phyloP scores from a whole-genome alignment of 2,329 filamentous ascomycete genomes.

The Neofusicoccum sp. region DNA sequence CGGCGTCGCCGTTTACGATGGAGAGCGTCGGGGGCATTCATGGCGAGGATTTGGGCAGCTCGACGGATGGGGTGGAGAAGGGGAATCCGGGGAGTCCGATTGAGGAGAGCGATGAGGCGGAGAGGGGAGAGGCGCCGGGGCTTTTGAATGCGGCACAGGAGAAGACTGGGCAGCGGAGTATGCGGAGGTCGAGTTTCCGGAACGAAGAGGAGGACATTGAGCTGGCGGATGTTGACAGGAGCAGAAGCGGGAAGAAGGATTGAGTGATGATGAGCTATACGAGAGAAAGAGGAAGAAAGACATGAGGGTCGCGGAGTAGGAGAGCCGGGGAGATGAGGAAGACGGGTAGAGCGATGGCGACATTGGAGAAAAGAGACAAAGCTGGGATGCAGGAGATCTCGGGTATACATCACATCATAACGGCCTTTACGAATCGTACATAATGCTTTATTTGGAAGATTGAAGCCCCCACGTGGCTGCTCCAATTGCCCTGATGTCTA shows the following conservation, averaged over 20 bases:
- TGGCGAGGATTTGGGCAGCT: neutral
- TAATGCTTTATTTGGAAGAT: neutral
- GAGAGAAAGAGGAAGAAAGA: neutral
- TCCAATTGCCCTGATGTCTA: too few species aligned
- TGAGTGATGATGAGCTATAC: neutral
- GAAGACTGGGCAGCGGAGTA: constrained; percentile 22
- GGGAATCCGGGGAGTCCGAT: constrained; percentile 9
- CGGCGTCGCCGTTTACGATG: constrained; percentile 57
- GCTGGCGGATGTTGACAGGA: constrained; percentile 22
- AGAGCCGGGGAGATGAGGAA: too few species aligned
- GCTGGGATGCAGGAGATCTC: neutral
- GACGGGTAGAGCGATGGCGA: neutral
- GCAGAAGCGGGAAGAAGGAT: neutral
- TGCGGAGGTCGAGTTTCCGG: constrained; percentile 28
- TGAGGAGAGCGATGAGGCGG: constrained; percentile 32
- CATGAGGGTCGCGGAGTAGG: neutral
- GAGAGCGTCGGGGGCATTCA: constrained; percentile 52
- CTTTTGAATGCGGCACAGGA: neutral
- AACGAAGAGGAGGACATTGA: constrained; percentile 26
- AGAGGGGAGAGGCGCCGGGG: constrained; percentile 30
- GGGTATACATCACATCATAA: neutral
- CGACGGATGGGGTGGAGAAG: neutral
- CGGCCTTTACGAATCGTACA: neutral
- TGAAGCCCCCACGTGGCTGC: too few species aligned
- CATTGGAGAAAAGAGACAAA: neutral